Evolutionary conservation across 176 grass and related monocot genomes (phyloP).

Genomic region (Thalia dealbata): DNA sequence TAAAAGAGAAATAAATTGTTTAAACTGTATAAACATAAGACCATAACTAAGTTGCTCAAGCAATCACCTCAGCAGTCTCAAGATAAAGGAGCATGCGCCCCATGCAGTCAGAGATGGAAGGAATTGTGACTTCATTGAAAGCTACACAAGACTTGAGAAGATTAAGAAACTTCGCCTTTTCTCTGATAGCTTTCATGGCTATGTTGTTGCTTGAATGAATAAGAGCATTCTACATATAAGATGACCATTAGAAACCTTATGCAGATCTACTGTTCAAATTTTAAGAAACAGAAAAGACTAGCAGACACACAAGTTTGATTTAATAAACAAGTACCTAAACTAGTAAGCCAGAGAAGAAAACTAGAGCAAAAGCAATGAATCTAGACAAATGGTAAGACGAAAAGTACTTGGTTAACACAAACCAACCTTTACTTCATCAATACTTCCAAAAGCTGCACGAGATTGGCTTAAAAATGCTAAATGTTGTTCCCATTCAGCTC

Average conservation of each 20-base stretch:
- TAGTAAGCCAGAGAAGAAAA: too few relatives aligned
- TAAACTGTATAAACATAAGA: background rate
- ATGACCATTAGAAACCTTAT: background rate
- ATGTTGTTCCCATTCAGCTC: slow-evolving; percentile 9
- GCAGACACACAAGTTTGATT: too few relatives aligned
- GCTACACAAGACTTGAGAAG: slow-evolving; percentile 18
- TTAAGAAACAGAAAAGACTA: too few relatives aligned
- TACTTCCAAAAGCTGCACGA: slow-evolving; percentile 15
- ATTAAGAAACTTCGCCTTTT: background rate
- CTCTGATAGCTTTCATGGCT: slow-evolving; percentile 2
- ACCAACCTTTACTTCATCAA: slow-evolving; percentile 16
- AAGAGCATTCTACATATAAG: background rate
- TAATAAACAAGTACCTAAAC: too few relatives aligned
- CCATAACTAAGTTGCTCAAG: background rate
- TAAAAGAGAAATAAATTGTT: background rate
- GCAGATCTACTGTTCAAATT: too few relatives aligned
- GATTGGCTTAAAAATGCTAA: slow-evolving; percentile 15
- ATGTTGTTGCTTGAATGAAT: slow-evolving; percentile 15
- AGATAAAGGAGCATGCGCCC: slow-evolving; percentile 14
- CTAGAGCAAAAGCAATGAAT: background rate
- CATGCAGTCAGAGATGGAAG: slow-evolving; percentile 10
- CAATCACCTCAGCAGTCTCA: slow-evolving; percentile 20
- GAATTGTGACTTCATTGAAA: slow-evolving; percentile 17
- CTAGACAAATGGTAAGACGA: background rate
- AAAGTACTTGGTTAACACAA: background rate